Evolutionary conservation across 352 stramenopile species (phyloP).

Genomic region (Phytophthora brassicae): DNA sequence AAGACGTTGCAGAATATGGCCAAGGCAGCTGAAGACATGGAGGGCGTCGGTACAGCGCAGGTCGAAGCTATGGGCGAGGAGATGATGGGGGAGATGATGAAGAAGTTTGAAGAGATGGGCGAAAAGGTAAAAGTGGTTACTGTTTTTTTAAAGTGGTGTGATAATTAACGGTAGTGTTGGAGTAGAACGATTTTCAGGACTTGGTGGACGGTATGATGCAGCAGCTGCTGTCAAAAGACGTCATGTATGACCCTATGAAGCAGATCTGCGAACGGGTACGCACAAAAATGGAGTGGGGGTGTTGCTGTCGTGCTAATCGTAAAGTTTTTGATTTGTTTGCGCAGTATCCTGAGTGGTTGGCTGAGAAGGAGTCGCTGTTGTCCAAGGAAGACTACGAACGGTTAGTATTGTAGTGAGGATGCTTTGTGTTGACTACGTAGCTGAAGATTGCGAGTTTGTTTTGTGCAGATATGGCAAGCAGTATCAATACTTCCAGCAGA

Average conservation of each 20-base stretch:
- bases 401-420: conserved; percentile 20
- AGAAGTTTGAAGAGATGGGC: conserved; percentile 94
- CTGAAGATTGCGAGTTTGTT: conserved; percentile 7
- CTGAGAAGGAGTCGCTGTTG: conserved; percentile 90
- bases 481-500: conserved; percentile 97
- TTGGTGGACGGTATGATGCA: conserved; percentile 98
- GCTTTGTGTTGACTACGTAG: background rate
- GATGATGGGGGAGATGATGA: conserved; percentile 97
- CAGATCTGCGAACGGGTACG: conserved; percentile 89
- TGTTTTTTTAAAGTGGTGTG: background rate
- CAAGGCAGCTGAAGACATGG: conserved; percentile 86
- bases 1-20: conserved; percentile 91
- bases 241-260: conserved; percentile 99
- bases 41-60: conserved; percentile 77
- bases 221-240: conserved; percentile 96
- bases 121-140: conserved; percentile 76
- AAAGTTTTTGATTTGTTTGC: background rate
- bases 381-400: conserved; percentile 91
- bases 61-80: conserved; percentile 92
- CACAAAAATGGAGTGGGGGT: background rate
- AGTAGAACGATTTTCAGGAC: conserved; percentile 87
- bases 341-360: conserved; percentile 96
- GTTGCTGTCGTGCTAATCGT: background rate
- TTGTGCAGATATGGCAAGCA: conserved; percentile 91
- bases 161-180: background rate